Percentiles rank a stretch among this genome's conserved stretches.
Conservation (phyloP, 805 yeast genomes). For the Saturnispora ahearnii region DNA sequence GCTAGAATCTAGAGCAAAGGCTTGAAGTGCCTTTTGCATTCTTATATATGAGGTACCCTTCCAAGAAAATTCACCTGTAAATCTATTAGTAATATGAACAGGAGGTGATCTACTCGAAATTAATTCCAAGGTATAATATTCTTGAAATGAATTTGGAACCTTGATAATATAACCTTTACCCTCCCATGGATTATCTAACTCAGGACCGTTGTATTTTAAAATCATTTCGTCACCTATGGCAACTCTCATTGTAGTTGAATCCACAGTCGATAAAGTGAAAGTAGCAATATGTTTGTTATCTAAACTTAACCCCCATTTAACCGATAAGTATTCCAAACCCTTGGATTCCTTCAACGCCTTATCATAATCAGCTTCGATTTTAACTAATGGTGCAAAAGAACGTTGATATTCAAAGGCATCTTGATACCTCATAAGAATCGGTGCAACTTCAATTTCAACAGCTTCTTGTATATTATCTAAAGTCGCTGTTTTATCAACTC, state of each 20-base stretch:
- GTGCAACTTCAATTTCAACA: conserved; percentile 52
- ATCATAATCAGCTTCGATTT: conserved; percentile 76
- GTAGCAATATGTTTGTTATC: conserved; percentile 60
- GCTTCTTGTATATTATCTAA: conserved; percentile 53
- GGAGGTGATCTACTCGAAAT: conserved; percentile 37
- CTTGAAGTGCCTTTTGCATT: conserved; percentile 69
- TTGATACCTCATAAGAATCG: conserved; percentile 64
- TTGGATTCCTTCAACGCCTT: conserved; percentile 65
- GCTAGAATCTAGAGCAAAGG: conserved; percentile 60
- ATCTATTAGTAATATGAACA: conserved; percentile 50
- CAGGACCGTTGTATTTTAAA: conserved; percentile 50
- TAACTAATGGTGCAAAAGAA: conserved; percentile 74
- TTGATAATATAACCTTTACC: conserved; percentile 63
- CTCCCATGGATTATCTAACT: conserved; percentile 54
- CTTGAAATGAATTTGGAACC: conserved; percentile 57
- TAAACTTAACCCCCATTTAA: conserved; percentile 64
- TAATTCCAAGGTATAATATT: conserved; percentile 66
- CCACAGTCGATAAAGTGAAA: conserved; percentile 60
- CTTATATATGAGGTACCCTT: conserved; percentile 74
- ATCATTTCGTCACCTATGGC: conserved; percentile 81
- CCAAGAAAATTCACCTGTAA: conserved; percentile 85
- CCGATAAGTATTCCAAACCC: conserved; percentile 61
- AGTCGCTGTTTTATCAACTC: conserved; percentile 59
- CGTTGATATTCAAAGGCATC: conserved; percentile 84
- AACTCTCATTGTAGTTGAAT: conserved; percentile 53